These are phyloP conservation scores for Cornus kousa DNA, from an alignment of 148 eudicot genomes.

Conservation along the genomic window DNA sequence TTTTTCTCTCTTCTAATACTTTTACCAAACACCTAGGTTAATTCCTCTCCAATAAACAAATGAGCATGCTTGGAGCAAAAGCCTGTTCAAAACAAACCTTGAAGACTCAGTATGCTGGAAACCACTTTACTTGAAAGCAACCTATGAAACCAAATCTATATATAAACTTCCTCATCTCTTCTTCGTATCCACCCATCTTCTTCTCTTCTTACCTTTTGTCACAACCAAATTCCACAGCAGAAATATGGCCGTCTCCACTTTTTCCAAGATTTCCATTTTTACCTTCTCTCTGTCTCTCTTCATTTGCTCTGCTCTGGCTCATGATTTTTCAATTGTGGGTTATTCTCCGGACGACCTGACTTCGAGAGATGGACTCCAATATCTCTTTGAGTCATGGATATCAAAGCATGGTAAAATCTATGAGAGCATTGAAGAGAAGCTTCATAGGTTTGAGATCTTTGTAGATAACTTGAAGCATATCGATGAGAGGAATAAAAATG, in stretches of 20 bases:
- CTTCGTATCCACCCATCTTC: neutral
- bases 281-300: conserved; percentile 11
- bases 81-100: neutral
- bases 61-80: neutral
- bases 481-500: conserved; percentile 38
- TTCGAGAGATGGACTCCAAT: neutral
- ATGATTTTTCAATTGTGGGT: neutral
- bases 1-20: too few species aligned
- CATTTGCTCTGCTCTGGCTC: neutral
- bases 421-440: conserved; percentile 33
- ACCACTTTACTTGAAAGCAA: neutral
- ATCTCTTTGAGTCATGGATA: conserved; percentile 31
- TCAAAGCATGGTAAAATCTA: conserved; percentile 34
- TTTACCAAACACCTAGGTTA: neutral
- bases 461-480: conserved; percentile 51
- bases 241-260: neutral
- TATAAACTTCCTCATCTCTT: neutral
- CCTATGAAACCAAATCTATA: neutral
- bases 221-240: neutral
- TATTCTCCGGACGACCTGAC: neutral
- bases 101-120: neutral
- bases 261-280: neutral
- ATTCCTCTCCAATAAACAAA: too few species aligned
- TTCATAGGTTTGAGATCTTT: conserved; percentile 43
- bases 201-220: neutral